These are phyloP conservation scores for Pyrus communis DNA, from an alignment of 306 rosid species.

Conservation along the genomic window DNA sequence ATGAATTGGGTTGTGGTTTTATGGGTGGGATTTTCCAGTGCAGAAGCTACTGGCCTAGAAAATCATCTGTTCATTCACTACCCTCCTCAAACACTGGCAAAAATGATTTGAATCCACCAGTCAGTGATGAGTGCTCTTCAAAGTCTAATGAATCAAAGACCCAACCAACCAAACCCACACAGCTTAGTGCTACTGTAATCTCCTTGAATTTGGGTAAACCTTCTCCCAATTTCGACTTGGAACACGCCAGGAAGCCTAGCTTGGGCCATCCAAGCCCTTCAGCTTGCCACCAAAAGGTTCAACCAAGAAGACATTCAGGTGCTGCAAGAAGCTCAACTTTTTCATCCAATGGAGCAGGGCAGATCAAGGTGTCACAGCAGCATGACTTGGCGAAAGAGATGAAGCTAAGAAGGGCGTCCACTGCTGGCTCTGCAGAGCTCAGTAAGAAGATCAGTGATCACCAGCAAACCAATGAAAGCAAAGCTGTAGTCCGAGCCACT, in stretches of 20 bases:
- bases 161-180: slow-evolving; percentile 3
- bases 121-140: slow-evolving; percentile 11
- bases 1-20: slow-evolving; percentile 53
- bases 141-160: neutral
- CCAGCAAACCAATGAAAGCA: slow-evolving; percentile 24
- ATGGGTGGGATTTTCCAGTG: slow-evolving; percentile 52
- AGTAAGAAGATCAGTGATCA: slow-evolving; percentile 31
- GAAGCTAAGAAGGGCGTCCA: slow-evolving; percentile 23
- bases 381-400: slow-evolving; percentile 19
- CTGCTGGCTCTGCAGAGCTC: slow-evolving; percentile 24
- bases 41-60: slow-evolving; percentile 41
- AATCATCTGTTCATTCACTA: slow-evolving; percentile 69
- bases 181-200: neutral
- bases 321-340: slow-evolving; percentile 66
- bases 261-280: slow-evolving; percentile 23
- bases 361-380: slow-evolving; percentile 19
- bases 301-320: slow-evolving; percentile 40
- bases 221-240: slow-evolving; percentile 17
- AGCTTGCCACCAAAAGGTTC: slow-evolving; percentile 18
- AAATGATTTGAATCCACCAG: slow-evolving; percentile 11
- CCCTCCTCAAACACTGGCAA: slow-evolving; percentile 36
- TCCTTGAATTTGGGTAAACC: neutral
- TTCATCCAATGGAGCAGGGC: slow-evolving; percentile 29
- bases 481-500: slow-evolving; percentile 24
- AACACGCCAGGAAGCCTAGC: slow-evolving; percentile 23